Percentiles rank a stretch among this genome's conserved stretches.
Evolutionary conservation across 257 asterid genomes (phyloP).

Genomic region (Dorcoceras hygrometricum): DNA sequence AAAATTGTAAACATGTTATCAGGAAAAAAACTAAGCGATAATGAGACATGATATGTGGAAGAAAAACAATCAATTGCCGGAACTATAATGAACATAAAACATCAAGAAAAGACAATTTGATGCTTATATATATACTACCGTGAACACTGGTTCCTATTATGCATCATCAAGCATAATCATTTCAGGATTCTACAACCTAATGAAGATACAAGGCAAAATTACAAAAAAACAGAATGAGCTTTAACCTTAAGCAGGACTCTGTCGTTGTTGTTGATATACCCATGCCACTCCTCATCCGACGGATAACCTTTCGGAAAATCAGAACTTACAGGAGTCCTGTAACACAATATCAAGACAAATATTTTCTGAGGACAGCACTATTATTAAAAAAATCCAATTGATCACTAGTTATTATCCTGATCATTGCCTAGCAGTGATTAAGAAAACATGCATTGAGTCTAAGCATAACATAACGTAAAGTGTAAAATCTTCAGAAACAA

Average conservation of each 20-base stretch:
- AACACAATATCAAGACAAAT: slow-evolving; percentile 25
- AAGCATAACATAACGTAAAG: background rate
- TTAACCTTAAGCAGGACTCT: slow-evolving; percentile 87
- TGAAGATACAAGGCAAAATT: slow-evolving; percentile 10
- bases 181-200: background rate
- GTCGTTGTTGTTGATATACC: slow-evolving; percentile 70
- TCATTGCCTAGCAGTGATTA: background rate
- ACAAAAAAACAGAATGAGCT: slow-evolving; percentile 13
- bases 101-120: background rate
- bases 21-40: too few species aligned
- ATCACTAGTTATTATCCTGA: background rate
- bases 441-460: background rate
- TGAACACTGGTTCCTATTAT: background rate
- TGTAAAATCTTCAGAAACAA: too few species aligned
- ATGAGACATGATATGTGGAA: too few species aligned
- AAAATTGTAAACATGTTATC: too few species aligned
- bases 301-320: slow-evolving; percentile 65
- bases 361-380: background rate
- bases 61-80: too few species aligned
- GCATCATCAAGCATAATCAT: background rate
- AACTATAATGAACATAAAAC: too few species aligned
- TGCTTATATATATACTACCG: background rate
- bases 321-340: slow-evolving; percentile 67
- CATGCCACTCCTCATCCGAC: slow-evolving; percentile 83
- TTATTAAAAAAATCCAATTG: background rate